Evolutionary conservation across 768 basidiomycete genomes (phyloP).

Genomic region (Russula lepida): DNA sequence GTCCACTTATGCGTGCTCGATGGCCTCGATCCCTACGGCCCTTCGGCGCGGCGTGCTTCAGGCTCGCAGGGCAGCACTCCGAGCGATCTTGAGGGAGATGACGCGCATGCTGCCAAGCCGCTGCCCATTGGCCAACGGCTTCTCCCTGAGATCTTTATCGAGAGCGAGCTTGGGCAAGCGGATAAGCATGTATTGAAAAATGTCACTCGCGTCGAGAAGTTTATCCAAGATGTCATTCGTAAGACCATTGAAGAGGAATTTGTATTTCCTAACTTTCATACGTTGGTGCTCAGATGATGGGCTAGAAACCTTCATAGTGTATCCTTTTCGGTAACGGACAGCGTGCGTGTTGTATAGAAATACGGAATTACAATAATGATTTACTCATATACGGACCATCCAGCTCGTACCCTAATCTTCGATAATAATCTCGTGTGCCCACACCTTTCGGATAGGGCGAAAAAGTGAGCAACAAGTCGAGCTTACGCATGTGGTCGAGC

Average conservation of each 20-base stretch:
- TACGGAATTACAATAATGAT: conserved; percentile 32
- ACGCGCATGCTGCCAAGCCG: conserved; percentile 46
- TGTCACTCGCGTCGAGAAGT: conserved; percentile 88
- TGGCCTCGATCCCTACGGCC: conserved; percentile 78
- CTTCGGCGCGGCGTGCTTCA: conserved; percentile 36
- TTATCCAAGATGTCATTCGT: conserved; percentile 91
- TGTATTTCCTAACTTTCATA: conserved; percentile 95
- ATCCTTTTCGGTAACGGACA: neutral
- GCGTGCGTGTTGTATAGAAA: neutral
- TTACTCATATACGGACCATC: conserved; percentile 99
- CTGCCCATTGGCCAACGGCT: conserved; percentile 76
- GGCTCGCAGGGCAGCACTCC: conserved; percentile 42
- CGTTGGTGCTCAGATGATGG: conserved; percentile 29
- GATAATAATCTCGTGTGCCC: conserved; percentile 95
- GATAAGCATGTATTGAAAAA: conserved; percentile 96
- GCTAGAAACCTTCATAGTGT: neutral
- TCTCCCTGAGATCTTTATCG: conserved; percentile 81
- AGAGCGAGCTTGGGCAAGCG: conserved; percentile 92
- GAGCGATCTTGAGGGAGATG: conserved; percentile 56
- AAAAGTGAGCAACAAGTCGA: neutral
- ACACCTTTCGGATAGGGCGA: conserved; percentile 49
- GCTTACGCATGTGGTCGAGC: conserved; percentile 20
- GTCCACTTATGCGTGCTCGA: conserved; percentile 87
- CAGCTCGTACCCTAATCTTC: conserved; percentile 85
- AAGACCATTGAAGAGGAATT: conserved; percentile 94